These are phyloP conservation scores for Dioscorea dumetorum DNA, from an alignment of 106 monocot species.

Conservation along the genomic window DNA sequence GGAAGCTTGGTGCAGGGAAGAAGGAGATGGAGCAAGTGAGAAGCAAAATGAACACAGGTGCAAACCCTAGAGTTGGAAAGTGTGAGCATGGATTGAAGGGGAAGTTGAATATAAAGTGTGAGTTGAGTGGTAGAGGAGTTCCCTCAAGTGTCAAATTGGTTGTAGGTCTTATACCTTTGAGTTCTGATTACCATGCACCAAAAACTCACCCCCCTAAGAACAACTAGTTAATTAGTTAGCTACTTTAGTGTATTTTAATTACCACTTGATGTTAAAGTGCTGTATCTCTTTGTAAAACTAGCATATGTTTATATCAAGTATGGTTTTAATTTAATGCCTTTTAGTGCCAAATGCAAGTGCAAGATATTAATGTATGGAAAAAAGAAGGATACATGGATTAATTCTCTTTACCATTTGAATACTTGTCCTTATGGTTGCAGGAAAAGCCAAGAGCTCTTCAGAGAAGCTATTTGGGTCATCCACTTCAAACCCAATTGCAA, in stretches of 20 bases:
- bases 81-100: conserved; percentile 5
- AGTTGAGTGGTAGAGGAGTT: background rate
- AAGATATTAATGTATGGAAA: background rate
- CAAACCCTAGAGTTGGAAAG: conserved; percentile 3
- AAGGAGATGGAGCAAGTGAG: background rate
- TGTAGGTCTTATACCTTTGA: background rate
- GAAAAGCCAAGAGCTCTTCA: background rate
- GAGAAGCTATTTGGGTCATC: conserved; percentile 2
- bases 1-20: background rate
- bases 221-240: conserved; percentile 1
- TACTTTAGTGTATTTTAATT: background rate
- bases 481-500: background rate
- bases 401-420: background rate
- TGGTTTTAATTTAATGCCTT: background rate
- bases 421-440: background rate
- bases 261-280: too few relatives aligned
- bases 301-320: background rate
- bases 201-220: conserved; percentile 12
- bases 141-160: background rate
- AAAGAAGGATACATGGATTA: too few relatives aligned
- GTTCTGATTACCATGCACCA: conserved; percentile 1
- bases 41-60: background rate
- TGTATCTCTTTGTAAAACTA: too few relatives aligned
- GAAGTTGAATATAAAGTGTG: background rate
- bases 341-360: background rate